Base-by-base conservation (phyloP, 179 eudicot genomes). In the Silene noctiflora region DNA sequence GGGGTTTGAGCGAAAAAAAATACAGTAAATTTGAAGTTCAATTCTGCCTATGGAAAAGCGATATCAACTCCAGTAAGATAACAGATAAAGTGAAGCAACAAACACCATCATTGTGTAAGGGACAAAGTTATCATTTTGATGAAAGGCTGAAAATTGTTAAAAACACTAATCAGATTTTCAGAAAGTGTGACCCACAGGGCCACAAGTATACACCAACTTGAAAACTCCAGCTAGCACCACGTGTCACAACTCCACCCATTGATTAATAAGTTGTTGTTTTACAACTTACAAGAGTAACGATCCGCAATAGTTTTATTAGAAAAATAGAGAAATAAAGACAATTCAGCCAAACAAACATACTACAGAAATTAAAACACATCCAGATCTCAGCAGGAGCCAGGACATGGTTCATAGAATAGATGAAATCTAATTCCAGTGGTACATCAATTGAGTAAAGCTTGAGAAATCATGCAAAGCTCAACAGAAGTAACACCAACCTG, bases 401-500 rank as follows among this genome's bases (percentile, higher is more conserved):
- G n/a, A n/a, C n/a, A n/a, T n/a, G n/a, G n/a, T n/a, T n/a, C n/a
- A n/a, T n/a, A n/a, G n/a, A n/a, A n/a, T n/a, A n/a, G n/a, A n/a
- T n/a, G n/a, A n/a, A n/a, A n/a, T n/a, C n/a, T n/a, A n/a, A n/a
- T n/a, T n/a, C n/a, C n/a, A n/a, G n/a, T n/a, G n/a, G n/a, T n/a
- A n/a, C 35, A 6, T 33, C 27, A 72, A 46, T 42, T 17, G 25
- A 29, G 27, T 56, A 71, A 1, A 66, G 46, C 13, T 39, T 2
- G 8, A 33, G 12, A 44, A 61, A 53, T 19, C 35, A 27, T 25
- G 44, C 44, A 64, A 62, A 17, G 42, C n/a, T 73, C 24, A 20
- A 68, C 58, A 62, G 71, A 76, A n/a, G 53, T 14, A 64, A 61
- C 55, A 71, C 80, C 68, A 77, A 95, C 99, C 96, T 95, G 99